Conservation (phyloP, 768 basidiomycete species). For the Trametes gibbosa region DNA sequence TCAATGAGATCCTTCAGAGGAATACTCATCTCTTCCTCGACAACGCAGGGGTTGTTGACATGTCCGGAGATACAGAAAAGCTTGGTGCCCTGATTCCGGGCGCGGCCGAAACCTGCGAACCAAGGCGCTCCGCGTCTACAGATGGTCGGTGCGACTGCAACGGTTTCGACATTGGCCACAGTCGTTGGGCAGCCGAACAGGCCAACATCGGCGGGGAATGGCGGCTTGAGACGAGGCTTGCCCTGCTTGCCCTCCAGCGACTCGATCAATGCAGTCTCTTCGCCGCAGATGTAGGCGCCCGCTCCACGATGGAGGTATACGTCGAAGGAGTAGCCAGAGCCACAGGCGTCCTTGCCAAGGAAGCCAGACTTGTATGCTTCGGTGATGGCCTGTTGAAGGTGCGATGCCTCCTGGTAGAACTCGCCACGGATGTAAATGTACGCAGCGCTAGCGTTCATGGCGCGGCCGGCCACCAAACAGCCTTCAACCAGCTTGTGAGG, state of each 20-base stretch:
- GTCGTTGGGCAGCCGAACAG: conserved; percentile 97
- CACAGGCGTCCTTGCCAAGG: conserved; percentile 89
- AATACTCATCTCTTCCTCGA: conserved; percentile 99
- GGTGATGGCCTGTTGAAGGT: conserved; percentile 92
- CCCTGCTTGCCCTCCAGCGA: conserved; percentile 97
- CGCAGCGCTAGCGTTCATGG: conserved; percentile 97
- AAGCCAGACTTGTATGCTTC: conserved; percentile 91
- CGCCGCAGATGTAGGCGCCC: conserved; percentile 97
- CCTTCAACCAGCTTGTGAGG: conserved; percentile 98
- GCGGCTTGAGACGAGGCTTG: conserved; percentile 95
- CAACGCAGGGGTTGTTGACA: conserved; percentile 96
- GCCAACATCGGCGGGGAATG: conserved; percentile 98
- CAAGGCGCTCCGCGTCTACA: conserved; percentile 83
- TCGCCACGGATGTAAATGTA: conserved; percentile 99
- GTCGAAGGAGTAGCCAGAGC: conserved; percentile 91
- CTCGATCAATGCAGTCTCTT: conserved; percentile 98
- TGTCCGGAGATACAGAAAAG: conserved; percentile 95
- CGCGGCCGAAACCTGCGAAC: conserved; percentile 92
- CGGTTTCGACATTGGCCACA: conserved; percentile 98
- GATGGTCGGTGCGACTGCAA: conserved; percentile 96
- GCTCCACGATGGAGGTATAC: conserved; percentile 98
- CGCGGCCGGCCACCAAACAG: conserved; percentile 93
- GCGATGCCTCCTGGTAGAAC: conserved; percentile 92
- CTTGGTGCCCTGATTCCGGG: conserved; percentile 96
- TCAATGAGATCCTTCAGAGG: conserved; percentile 91